Evolutionary conservation across 192 early-diverging fungal species (phyloP), one percentile per base, ranked within the genome.

Genomic region (Borealophlyctis nickersoniae): DNA sequence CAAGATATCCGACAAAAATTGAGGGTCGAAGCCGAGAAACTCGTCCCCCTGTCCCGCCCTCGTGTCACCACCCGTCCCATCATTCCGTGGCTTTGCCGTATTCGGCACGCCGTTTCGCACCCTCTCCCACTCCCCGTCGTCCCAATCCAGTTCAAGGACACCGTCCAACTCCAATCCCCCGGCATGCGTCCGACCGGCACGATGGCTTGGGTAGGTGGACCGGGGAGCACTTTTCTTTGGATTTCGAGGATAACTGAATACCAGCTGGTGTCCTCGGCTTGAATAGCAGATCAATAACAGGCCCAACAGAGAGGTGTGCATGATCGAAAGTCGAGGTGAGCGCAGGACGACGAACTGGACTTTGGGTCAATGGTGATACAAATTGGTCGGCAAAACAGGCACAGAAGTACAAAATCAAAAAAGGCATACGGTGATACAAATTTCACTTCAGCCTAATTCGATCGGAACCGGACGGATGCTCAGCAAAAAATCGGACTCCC

Each of bases 1-100:
- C n/a, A 96, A 81, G n/a, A 92, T 60, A 60, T 93, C 87, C 7
- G 91, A 90, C 29, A 94, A 82, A 53, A 91, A 81, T 28, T 83
- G 80, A 19, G 84, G 77, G 9, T 94, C 86, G 58, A 91, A 89
- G 52, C 91, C 88, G 54, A 84, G 75, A 32, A 90, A 73, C 2
- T 55, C 28, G 52, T 71, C 61, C n/a, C n/a, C n/a, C n/a, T n/a
- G n/a, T n/a, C n/a, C n/a, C n/a, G n/a, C n/a, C 35, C 65, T 26
- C 24, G 60, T 35, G 29, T 49, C 0, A 26, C 48, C 33, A 9
- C 29, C 28, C 58, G 52, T 23, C 11, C 26, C 49, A 4, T 60
- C 4, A 7, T 26, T 16, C 5, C 19, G 3, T 61, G 19, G 31
- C 16, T 24, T 29, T 14, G 32, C 4, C 32, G 24, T 2, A 13